Base-by-base conservation (phyloP, 1,139 yeast genomes). In the Suhomyces bokatorum region DNA sequence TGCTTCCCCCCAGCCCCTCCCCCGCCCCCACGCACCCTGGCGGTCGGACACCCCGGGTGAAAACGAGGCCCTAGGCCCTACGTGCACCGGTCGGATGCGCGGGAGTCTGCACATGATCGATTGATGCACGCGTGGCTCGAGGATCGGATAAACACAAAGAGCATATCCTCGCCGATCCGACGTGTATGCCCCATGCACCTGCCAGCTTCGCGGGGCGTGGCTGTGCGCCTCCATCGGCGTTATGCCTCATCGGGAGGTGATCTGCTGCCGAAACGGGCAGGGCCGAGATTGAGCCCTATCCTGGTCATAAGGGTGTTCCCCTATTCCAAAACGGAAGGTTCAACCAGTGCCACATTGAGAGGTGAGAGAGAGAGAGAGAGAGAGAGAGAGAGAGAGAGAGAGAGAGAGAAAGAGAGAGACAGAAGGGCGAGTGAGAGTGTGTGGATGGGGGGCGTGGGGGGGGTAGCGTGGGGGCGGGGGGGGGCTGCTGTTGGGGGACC, bases 301-400 rank as follows among this genome's bases (percentile, higher is more conserved):
- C 35, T 33, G 38, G 13, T 39, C 32, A 28, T 13, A 10, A 16
- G 35, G 37, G 43, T 40, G 15, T 39, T 44, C 59, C 57, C 58
- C 60, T 55, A 56, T 56, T 56, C 60, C 58, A 33, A 20, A 20
- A 20, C 24, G 24, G 24, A 20, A 20, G 24, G 24, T 20, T 20
- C 24, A 4, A 13, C 30, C 30, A 12, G 24, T 17, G 17, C n/a
- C n/a, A n/a, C n/a, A n/a, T n/a, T n/a, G 17, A 17, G 5, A 17
- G n/a, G n/a, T n/a, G n/a, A 17, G 17, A 17, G 17, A 17, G 17
- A 17, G 5, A 4, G 17, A 17, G 17, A 17, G 17, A 3, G 17
- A 17, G 5, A 17, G 17, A 17, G 17, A 17, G 17, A 17, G 17
- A 17, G 17, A 17, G n/a, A 17, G 17, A 17, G 17, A 17, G 17